A percentile compares a stretch with the other conserved stretches of the same genome.
Conservation (phyloP, 2,329 filamentous ascomycete genomes). For the Verticillium tricorpus region DNA sequence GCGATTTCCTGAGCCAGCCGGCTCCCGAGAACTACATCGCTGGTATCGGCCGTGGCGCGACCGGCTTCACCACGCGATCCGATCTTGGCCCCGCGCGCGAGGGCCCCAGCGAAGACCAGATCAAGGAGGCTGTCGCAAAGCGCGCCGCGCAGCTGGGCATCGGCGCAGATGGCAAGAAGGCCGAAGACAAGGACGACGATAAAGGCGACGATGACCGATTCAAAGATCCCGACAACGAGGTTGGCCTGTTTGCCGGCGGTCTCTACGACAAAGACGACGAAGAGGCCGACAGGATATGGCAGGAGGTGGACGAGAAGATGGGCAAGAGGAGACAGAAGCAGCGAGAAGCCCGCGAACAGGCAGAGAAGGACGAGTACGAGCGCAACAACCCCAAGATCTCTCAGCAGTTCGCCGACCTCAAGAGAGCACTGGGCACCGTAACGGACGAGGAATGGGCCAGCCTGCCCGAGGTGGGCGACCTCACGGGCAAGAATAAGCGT, state of each 20-base stretch:
- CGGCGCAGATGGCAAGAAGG: constrained; percentile 63
- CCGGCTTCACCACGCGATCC: constrained; percentile 94
- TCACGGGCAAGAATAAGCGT: constrained; percentile 89
- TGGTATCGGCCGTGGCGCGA: constrained; percentile 94
- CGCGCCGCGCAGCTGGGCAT: constrained; percentile 79
- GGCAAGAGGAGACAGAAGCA: constrained; percentile 79
- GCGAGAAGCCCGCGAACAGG: constrained; percentile 91
- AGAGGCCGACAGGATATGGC: constrained; percentile 94
- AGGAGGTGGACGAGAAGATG: constrained; percentile 96
- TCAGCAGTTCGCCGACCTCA: constrained; percentile 94
- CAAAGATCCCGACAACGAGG: constrained; percentile 95
- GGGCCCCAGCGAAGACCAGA: constrained; percentile 94
- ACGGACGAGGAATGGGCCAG: constrained; percentile 96
- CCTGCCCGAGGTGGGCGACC: constrained; percentile 90
- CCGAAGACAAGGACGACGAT: constrained; percentile 65
- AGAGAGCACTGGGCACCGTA: constrained; percentile 81
- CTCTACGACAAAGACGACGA: constrained; percentile 98
- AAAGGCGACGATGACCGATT: constrained; percentile 77
- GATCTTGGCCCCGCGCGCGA: constrained; percentile 93
- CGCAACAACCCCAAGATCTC: constrained; percentile 97
- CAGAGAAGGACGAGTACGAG: constrained; percentile 93
- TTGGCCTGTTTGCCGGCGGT: constrained; percentile 89
- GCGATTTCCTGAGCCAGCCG: constrained; percentile 84
- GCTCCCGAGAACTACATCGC: constrained; percentile 88
- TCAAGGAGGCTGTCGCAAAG: constrained; percentile 95